Base-by-base conservation (phyloP, 2,329 filamentous ascomycete genomes). In the Diaporthe helianthi region DNA sequence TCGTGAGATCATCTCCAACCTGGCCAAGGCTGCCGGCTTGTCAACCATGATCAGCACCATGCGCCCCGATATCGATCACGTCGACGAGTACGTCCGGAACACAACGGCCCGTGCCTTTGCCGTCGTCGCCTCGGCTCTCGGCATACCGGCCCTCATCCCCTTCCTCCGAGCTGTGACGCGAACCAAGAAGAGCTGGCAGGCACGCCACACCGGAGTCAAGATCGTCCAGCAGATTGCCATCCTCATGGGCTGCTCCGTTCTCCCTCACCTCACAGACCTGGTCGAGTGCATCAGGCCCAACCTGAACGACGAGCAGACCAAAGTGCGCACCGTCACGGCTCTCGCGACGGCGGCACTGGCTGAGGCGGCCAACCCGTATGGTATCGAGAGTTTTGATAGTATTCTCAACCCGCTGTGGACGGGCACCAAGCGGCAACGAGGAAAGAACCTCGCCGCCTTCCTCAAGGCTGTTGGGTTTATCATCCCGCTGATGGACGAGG, bases 31-130 rank as follows among this genome's bases (percentile, higher is more conserved):
- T 29, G 96, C 97, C 72, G 97, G 96, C 78, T 87, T 99, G 67
- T 96, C 96, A 22, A 96, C 97, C 75, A 99, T 99, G 96, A 99
- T 99, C 79, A 97, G 94, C 82, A 97, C 94, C 10, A 99, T 99
- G 96, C 88, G 96, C 76, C 97, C 96, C 0, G 96, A 99, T 87
- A 97, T 99, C 73, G 96, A 99, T 76, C 96, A 99, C 76, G 93
- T 97, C 31, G 96, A 99, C 76, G 96, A 99, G 79, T 99, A 99
- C 78, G 97, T 99, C 15, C 90, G 96, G 78, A 99, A 99, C 81
- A 99, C 96, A 1, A 99, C 96, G 2, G 96, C 96, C 67, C 88
- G 96, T 83, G 96, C 96, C 1, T 99, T 99, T 78, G 96, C 96
- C 31, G 96, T 99, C 8, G 96, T 99, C 46, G 96, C 96, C 2